phyloP scores from a whole-genome alignment of 441 rosid species.

The Arabidopsis hybrid region DNA sequence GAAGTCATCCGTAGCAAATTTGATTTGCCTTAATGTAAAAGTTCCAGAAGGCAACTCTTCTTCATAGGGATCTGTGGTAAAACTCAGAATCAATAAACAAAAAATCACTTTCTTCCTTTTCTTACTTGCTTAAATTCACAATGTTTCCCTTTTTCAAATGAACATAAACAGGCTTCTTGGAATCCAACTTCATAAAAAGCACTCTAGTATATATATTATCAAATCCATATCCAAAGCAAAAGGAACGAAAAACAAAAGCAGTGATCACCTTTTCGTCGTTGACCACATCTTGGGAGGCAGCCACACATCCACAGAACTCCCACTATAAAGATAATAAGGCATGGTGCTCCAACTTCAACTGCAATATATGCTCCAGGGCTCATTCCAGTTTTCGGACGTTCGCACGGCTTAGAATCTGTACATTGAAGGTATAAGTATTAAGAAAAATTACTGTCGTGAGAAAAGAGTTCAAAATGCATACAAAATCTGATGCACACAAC shows the following conservation, averaged over 20 bases:
- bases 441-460: constrained; percentile 10
- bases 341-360: constrained; percentile 44
- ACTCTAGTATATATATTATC: not conserved
- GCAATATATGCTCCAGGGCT: constrained; percentile 40
- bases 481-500: not conserved
- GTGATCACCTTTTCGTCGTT: constrained; percentile 48
- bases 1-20: constrained; percentile 71
- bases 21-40: constrained; percentile 71
- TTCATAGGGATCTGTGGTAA: constrained; percentile 45
- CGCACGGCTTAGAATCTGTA: constrained; percentile 58
- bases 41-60: constrained; percentile 55
- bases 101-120: constrained; percentile 11
- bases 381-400: constrained; percentile 29
- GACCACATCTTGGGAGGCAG: constrained; percentile 39
- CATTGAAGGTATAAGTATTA: constrained; percentile 27
- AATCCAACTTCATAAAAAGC: constrained; percentile 18
- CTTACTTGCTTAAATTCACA: constrained; percentile 19
- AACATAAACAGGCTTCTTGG: constrained; percentile 23
- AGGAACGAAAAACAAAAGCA: not conserved
- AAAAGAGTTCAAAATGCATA: constrained; percentile 26
- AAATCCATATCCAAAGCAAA: not conserved
- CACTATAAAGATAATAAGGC: constrained; percentile 47
- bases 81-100: constrained; percentile 25
- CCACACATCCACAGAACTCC: constrained; percentile 58
- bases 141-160: constrained; percentile 7